These are phyloP conservation scores for Microcos paniculata DNA, from an alignment of 345 rosid species.

Conservation along the genomic window DNA sequence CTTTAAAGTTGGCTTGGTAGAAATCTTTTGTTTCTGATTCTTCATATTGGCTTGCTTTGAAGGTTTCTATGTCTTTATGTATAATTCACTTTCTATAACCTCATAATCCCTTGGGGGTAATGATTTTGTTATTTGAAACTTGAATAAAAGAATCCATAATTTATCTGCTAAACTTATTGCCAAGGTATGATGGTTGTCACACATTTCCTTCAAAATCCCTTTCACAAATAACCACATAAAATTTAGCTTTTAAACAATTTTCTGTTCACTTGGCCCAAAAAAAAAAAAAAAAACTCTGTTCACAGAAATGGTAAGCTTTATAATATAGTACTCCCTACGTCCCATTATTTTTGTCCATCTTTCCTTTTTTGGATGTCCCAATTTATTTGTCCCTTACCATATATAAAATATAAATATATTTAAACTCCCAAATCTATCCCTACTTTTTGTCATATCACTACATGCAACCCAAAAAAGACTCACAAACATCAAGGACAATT, in stretches of 20 bases:
- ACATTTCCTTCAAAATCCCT: background rate
- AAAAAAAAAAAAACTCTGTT: too few species aligned
- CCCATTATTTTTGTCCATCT: background rate
- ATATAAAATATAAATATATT: too few species aligned
- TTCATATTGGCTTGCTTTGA: constrained; percentile 2
- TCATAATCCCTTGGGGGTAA: background rate
- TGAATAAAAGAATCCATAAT: too few species aligned
- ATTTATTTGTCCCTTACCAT: too few species aligned
- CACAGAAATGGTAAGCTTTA: background rate
- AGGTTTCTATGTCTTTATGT: background rate
- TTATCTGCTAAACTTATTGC: too few species aligned
- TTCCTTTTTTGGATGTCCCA: too few species aligned
- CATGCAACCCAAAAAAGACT: too few species aligned
- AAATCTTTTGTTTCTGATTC: background rate
- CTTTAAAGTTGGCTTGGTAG: background rate
- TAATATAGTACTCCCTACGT: too few species aligned
- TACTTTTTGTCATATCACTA: too few species aligned
- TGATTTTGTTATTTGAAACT: background rate
- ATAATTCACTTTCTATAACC: background rate
- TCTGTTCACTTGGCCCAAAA: too few species aligned
- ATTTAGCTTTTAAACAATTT: background rate
- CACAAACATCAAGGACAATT: too few species aligned
- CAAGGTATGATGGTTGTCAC: background rate
- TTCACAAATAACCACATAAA: background rate
- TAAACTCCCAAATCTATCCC: too few species aligned